Evolutionary conservation across 495 filamentous ascomycete species (phyloP).

Genomic region (Podospora sp.): DNA sequence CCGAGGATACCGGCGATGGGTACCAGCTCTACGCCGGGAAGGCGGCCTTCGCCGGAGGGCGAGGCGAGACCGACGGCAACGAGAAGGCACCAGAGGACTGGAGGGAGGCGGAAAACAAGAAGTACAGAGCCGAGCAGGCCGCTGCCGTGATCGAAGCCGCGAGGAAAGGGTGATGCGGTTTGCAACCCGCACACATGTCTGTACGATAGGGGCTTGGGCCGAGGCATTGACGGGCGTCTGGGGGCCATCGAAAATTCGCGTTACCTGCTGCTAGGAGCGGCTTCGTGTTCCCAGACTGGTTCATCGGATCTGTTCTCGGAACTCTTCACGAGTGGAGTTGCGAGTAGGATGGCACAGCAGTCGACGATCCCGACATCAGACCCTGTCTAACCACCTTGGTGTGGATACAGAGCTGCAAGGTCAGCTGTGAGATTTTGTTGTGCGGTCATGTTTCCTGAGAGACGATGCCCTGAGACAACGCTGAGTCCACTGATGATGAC

Average conservation of each 20-base stretch:
- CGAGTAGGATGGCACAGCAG: background rate
- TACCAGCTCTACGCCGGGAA: constrained; percentile 81
- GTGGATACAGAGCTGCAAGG: background rate
- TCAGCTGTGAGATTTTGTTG: background rate
- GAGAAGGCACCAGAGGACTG: constrained; percentile 55
- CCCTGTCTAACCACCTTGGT: background rate
- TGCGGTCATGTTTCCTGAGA: background rate
- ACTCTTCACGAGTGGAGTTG: background rate
- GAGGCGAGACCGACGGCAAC: constrained; percentile 53
- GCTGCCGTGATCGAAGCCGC: constrained; percentile 20
- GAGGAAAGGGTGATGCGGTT: constrained; percentile 23
- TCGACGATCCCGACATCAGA: background rate
- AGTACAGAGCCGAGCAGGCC: constrained; percentile 43
- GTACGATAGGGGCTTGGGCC: background rate
- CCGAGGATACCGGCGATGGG: constrained; percentile 53
- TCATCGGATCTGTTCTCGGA: background rate
- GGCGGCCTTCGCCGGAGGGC: constrained; percentile 63
- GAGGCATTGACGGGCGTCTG: background rate
- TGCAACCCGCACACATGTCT: background rate
- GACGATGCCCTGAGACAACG: background rate
- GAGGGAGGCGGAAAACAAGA: constrained; percentile 60
- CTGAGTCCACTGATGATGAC: background rate
- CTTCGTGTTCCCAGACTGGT: background rate
- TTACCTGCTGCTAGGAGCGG: background rate
- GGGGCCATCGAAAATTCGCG: background rate